Evolutionary conservation across 768 basidiomycete genomes (phyloP).

Genomic region (Lentinus tigrinus): DNA sequence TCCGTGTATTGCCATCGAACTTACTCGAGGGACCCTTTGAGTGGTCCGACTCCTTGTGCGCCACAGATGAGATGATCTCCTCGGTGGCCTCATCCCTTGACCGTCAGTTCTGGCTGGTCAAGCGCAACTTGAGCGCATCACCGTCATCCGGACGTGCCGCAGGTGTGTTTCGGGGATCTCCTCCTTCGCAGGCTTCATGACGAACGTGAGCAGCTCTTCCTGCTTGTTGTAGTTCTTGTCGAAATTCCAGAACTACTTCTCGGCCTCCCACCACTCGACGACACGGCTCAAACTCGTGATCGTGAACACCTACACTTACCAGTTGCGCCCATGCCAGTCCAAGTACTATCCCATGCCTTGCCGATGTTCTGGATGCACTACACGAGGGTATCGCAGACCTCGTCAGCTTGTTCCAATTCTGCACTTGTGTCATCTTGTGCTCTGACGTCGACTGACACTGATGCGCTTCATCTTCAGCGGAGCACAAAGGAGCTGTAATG

Average conservation of each 20-base stretch:
- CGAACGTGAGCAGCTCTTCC: constrained; percentile 89
- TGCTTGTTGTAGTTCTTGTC: constrained; percentile 88
- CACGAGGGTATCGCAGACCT: constrained; percentile 82
- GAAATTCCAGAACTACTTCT: constrained; percentile 99
- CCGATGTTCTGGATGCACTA: constrained; percentile 90
- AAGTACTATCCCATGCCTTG: constrained; percentile 95
- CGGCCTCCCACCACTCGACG: constrained; percentile 99
- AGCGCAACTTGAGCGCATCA: constrained; percentile 42
- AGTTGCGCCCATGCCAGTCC: constrained; percentile 95
- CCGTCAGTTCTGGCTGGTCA: constrained; percentile 50
- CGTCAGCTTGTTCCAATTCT: too few relatives aligned
- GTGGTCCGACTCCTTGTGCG: constrained; percentile 24
- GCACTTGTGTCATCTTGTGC: too few relatives aligned
- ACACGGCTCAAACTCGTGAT: constrained; percentile 95
- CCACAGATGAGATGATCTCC: constrained; percentile 37
- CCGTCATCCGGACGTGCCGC: constrained; percentile 36
- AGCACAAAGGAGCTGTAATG: too few relatives aligned
- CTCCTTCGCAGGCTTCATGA: constrained; percentile 85
- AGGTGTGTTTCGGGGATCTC: constrained; percentile 38
- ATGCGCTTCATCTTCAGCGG: too few relatives aligned
- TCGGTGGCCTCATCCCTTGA: constrained; percentile 59
- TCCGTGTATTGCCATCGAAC: constrained; percentile 52
- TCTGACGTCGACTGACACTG: too few relatives aligned
- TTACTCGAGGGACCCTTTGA: constrained; percentile 35
- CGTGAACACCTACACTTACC: constrained; percentile 97